Evolutionary conservation across 2,329 filamentous ascomycete genomes (phyloP), one percentile per base, ranked within the genome.

Genomic region (Aspergillus floridensis): DNA sequence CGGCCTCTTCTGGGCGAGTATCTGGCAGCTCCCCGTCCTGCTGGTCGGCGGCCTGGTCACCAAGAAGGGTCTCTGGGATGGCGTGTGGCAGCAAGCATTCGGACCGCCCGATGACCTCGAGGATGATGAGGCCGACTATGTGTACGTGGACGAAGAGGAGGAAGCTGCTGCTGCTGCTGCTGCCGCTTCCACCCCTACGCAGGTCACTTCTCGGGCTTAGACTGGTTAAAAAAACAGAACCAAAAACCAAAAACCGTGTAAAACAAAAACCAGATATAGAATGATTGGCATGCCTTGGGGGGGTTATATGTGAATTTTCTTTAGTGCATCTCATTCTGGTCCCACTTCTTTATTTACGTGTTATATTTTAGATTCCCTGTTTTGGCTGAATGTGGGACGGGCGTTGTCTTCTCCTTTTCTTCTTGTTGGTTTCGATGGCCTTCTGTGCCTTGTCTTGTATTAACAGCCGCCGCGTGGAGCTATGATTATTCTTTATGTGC

Each of bases 1-100:
- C 58, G 88, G 89, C 0, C 76, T 99, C 55, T 99, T 99, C 76
- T 99, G 95, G 95, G 93, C 95, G 1, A 96, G 92, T 74, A 92
- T 99, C 10, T 98, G 93, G 95, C 93, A 97, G 78, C 76, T 99
- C 51, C 95, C 95, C 0, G 89, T 89, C 26, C 84, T 98, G 47
- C 86, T 99, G 82, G 92, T 97, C 50, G 80, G 97, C 61, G 93
- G 92, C 2, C 88, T 98, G 76, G 85, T 90, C 57, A 91, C 96
- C 76, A 99, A 99, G 84, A 96, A 92, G 79, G 93, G 93, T 0
- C 83, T 96, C 77, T 95, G 91, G 92, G 84, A 87, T 64, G 84
- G 92, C 16, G 85, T 93, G n/a, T 93, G 89, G 87, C 84, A 81
- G 58, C 85, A 86, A 58, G 77, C 90, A 0, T 80, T 86, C 57